Evolutionary conservation across 495 filamentous ascomycete genomes (phyloP).

Genomic region (Aspergillus bridgeri): DNA sequence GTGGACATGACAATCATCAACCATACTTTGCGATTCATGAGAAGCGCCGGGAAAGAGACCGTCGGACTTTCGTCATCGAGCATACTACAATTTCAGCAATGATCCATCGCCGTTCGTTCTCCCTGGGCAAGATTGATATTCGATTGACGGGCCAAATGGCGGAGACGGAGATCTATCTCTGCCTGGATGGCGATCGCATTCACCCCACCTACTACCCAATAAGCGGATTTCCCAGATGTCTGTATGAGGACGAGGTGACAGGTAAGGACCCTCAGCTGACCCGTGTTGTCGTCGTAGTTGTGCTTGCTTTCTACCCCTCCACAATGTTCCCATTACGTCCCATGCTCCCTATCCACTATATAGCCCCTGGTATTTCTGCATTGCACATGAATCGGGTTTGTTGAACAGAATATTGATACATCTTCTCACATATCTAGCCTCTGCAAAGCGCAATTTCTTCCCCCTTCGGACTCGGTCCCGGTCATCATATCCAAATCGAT

Average conservation of each 20-base stretch:
- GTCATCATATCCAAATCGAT: no score
- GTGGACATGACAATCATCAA: not conserved
- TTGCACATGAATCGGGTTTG: no score
- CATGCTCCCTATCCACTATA: no score
- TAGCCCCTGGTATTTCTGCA: no score
- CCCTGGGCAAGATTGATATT: not conserved
- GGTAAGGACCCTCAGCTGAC: not conserved
- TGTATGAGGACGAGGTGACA: not conserved
- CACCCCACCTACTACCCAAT: not conserved
- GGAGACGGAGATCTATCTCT: not conserved
- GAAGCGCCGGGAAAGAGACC: not conserved
- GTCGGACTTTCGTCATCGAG: not conserved
- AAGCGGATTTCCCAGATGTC: slow-evolving; percentile 2
- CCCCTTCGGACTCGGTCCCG: no score
- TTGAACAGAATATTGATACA: no score
- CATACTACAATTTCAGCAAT: not conserved
- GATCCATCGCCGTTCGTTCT: not conserved
- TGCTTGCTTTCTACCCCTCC: no score
- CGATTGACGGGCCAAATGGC: not conserved
- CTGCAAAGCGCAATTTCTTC: no score
- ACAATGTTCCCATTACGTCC: no score
- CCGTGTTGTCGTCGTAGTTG: no score
- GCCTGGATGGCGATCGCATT: not conserved
- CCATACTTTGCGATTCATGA: not conserved
- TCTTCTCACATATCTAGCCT: no score